phyloP scores from a whole-genome alignment of 2,329 filamentous ascomycete genomes.

The Penicillium sumatraense region DNA sequence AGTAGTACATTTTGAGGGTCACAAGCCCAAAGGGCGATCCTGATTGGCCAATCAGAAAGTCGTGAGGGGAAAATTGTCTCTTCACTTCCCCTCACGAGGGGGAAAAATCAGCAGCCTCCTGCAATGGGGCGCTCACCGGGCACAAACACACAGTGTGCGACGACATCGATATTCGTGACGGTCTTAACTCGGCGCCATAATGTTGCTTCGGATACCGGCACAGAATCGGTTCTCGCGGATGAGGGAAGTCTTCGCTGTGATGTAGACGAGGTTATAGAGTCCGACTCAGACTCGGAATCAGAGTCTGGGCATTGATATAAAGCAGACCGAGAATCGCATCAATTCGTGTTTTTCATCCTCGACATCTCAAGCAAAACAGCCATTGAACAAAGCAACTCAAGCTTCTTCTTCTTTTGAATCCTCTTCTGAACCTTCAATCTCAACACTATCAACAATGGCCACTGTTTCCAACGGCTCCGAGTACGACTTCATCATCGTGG shows the following conservation, averaged over 20 bases:
- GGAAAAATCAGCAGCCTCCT: not conserved
- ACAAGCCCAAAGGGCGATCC: no score
- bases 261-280: not conserved
- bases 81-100: not conserved
- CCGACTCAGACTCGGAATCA: not conserved
- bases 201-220: constrained; percentile 1
- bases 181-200: not conserved
- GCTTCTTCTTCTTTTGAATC: no score
- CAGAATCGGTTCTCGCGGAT: no score
- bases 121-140: not conserved
- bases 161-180: not conserved
- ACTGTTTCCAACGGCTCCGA: constrained; percentile 4
- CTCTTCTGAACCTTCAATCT: no score
- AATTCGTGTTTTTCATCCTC: not conserved
- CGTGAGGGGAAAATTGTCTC: not conserved
- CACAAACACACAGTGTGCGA: not conserved
- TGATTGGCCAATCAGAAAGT: not conserved
- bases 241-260: not conserved
- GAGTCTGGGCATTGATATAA: not conserved
- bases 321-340: not conserved
- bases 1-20: no score
- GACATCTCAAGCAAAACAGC: not conserved
- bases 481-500: constrained; percentile 15
- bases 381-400: not conserved
- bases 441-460: not conserved